Percentiles rank a stretch among this genome's conserved stretches.
Evolutionary conservation across 1,139 yeast species (phyloP).

Genomic region (Pichia sp.): DNA sequence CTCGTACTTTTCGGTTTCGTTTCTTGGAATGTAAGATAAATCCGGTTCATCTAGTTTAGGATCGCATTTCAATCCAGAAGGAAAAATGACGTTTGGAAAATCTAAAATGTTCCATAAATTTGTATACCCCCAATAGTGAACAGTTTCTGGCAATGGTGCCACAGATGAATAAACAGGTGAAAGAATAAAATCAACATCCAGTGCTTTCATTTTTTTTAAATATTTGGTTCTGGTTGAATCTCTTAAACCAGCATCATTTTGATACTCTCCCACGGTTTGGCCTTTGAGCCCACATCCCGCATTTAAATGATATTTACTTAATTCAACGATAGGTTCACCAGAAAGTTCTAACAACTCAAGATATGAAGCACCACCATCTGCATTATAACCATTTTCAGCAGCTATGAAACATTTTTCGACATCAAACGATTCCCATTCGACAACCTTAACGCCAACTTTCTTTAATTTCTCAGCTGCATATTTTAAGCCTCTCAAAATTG

Average conservation of each 20-base stretch:
- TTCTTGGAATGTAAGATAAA: constrained; percentile 29
- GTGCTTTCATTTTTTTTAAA: constrained; percentile 40
- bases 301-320: constrained; percentile 47
- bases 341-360: constrained; percentile 40
- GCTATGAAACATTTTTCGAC: constrained; percentile 43
- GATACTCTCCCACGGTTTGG: constrained; percentile 36
- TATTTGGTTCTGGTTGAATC: constrained; percentile 47
- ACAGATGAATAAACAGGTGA: constrained; percentile 63
- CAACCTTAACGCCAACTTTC: constrained; percentile 53
- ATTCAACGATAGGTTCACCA: constrained; percentile 55
- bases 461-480: constrained; percentile 40
- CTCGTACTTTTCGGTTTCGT: constrained; percentile 39
- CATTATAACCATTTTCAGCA: constrained; percentile 41
- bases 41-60: constrained; percentile 24
- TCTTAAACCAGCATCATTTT: constrained; percentile 39
- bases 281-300: constrained; percentile 50
- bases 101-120: constrained; percentile 58
- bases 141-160: constrained; percentile 58
- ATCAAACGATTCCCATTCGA: constrained; percentile 48
- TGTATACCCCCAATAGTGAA: constrained; percentile 73
- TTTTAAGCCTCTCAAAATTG: constrained; percentile 50
- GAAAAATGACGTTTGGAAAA: constrained; percentile 52
- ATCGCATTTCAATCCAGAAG: constrained; percentile 29
- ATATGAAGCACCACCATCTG: constrained; percentile 53
- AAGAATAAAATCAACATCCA: constrained; percentile 57